Percentiles rank a stretch among this genome's conserved stretches.
Evolutionary conservation across 352 stramenopile species (phyloP).

Genomic region (Phytophthora pinifolia): DNA sequence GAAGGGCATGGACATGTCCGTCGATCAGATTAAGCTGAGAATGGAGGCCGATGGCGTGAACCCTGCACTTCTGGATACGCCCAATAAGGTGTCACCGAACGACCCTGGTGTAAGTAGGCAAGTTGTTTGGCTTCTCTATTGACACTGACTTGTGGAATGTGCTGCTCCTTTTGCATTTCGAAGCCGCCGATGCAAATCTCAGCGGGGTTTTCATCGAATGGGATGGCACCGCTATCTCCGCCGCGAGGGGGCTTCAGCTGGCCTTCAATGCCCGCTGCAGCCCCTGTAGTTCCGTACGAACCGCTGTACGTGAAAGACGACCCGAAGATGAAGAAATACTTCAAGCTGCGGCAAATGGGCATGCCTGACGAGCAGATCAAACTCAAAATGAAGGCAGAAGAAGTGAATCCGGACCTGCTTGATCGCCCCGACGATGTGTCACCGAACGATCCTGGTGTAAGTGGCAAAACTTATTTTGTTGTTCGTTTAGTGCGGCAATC

Average conservation of each 20-base stretch:
- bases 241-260: constrained; percentile 26
- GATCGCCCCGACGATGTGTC: constrained; percentile 75
- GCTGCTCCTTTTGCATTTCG: constrained; percentile 2
- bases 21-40: constrained; percentile 86
- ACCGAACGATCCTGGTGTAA: constrained; percentile 76
- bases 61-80: constrained; percentile 60
- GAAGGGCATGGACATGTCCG: constrained; percentile 78
- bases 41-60: constrained; percentile 84
- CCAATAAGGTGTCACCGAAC: constrained; percentile 69
- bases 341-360: constrained; percentile 81
- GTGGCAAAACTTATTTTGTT: constrained; percentile 9
- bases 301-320: constrained; percentile 79
- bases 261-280: constrained; percentile 25
- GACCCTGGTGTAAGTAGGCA: constrained; percentile 64
- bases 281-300: constrained; percentile 50
- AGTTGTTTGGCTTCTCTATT: not conserved
- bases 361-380: constrained; percentile 84
- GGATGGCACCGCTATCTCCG: constrained; percentile 21
- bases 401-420: constrained; percentile 59
- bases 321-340: constrained; percentile 74
- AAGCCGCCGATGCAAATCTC: constrained; percentile 35
- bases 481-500: not conserved
- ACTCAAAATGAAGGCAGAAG: constrained; percentile 79
- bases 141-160: not conserved
- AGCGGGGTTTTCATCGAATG: constrained; percentile 16